Evolutionary conservation across 331 rosid genomes (phyloP).

Genomic region (Quercus lobata): DNA sequence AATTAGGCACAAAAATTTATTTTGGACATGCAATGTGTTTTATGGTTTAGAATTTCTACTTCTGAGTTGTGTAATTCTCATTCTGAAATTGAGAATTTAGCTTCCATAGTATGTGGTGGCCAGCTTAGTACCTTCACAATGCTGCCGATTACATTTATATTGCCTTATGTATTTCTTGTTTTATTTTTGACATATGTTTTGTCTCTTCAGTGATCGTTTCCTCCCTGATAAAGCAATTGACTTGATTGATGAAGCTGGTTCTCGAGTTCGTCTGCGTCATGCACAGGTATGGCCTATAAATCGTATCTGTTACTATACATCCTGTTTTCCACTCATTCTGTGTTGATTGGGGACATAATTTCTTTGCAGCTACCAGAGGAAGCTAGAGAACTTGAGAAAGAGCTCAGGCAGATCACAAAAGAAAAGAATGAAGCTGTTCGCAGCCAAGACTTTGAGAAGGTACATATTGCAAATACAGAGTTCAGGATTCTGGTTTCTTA

Average conservation of each 20-base stretch:
- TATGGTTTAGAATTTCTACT: background rate
- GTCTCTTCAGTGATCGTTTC: slow-evolving; percentile 74
- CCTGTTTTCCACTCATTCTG: background rate
- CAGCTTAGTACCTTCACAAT: background rate
- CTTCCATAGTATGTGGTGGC: background rate
- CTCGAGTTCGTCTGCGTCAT: slow-evolving; percentile 88
- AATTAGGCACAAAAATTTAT: background rate
- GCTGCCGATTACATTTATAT: background rate
- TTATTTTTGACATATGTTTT: slow-evolving; percentile 15
- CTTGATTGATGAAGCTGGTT: slow-evolving; percentile 96
- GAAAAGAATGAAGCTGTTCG: slow-evolving; percentile 90
- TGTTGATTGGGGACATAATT: slow-evolving; percentile 11
- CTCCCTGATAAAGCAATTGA: slow-evolving; percentile 96
- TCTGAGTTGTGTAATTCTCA: background rate
- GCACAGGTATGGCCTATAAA: slow-evolving; percentile 57
- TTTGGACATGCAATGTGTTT: background rate
- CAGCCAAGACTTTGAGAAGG: slow-evolving; percentile 96
- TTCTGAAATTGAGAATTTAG: background rate
- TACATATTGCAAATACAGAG: slow-evolving; percentile 7
- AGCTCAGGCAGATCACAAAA: slow-evolving; percentile 82
- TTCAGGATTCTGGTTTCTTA: background rate
- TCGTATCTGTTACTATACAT: background rate
- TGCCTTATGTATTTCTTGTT: background rate
- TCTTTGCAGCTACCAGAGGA: slow-evolving; percentile 82
- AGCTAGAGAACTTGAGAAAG: slow-evolving; percentile 86